Evolutionary conservation across 1,139 yeast genomes (phyloP).

Genomic region (Blastobotrys indianensis): DNA sequence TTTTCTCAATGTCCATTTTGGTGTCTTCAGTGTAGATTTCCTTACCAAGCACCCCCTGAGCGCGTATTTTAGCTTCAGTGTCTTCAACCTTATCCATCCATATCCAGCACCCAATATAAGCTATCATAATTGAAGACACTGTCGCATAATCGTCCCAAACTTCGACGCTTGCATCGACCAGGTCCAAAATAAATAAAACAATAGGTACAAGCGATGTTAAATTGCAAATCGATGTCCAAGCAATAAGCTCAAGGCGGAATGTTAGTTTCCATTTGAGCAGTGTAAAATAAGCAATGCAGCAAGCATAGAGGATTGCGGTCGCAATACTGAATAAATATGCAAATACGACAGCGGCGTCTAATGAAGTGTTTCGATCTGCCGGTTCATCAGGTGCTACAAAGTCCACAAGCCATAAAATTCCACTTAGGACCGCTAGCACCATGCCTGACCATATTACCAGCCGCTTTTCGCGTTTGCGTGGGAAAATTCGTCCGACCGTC

Average conservation of each 20-base stretch:
- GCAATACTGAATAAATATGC: slow-evolving; percentile 73
- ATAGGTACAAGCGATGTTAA: slow-evolving; percentile 58
- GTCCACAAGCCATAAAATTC: slow-evolving; percentile 62
- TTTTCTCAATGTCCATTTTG: slow-evolving; percentile 1
- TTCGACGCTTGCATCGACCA: slow-evolving; percentile 63
- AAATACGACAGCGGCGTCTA: slow-evolving; percentile 46
- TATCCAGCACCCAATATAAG: slow-evolving; percentile 70
- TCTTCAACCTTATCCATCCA: slow-evolving; percentile 71
- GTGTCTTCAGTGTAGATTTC: slow-evolving; percentile 11
- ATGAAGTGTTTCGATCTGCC: slow-evolving; percentile 33
- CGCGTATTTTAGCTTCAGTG: slow-evolving; percentile 3
- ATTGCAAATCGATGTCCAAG: slow-evolving; percentile 35
- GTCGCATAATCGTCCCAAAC: slow-evolving; percentile 72
- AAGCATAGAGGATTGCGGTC: slow-evolving; percentile 63
- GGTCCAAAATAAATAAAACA: slow-evolving; percentile 72
- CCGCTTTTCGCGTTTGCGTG: slow-evolving; percentile 60
- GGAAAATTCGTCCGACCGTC: slow-evolving; percentile 59
- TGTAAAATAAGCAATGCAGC: slow-evolving; percentile 53
- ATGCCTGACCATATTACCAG: slow-evolving; percentile 55
- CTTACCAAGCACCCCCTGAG: slow-evolving; percentile 9
- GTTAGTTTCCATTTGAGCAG: slow-evolving; percentile 22
- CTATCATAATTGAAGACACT: slow-evolving; percentile 42
- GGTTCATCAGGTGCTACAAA: slow-evolving; percentile 40
- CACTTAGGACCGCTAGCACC: slow-evolving; percentile 48
- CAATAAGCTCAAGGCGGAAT: slow-evolving; percentile 5